Evolutionary conservation across 371 early-diverging fungal species (phyloP).

Genomic region (Zychaea mexicana): DNA sequence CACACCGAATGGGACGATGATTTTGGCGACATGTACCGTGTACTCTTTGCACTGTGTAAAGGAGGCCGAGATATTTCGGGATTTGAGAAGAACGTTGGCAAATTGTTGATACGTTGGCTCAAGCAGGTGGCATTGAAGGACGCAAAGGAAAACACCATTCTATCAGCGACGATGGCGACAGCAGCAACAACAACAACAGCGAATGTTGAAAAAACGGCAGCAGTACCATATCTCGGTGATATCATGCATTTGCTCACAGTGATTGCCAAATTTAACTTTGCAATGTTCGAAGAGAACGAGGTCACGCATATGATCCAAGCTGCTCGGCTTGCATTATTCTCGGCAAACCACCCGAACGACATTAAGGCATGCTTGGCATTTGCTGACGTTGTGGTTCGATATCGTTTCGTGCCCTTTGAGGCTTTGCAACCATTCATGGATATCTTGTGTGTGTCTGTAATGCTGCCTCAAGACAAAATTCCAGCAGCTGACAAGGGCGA

Average conservation of each 20-base stretch:
- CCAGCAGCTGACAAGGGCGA: slow-evolving; percentile 25
- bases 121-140: slow-evolving; percentile 32
- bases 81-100: slow-evolving; percentile 70
- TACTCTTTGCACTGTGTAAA: slow-evolving; percentile 61
- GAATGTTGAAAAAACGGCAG: too few species aligned
- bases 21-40: slow-evolving; percentile 57
- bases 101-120: slow-evolving; percentile 61
- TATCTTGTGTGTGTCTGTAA: slow-evolving; percentile 56
- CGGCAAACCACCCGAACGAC: slow-evolving; percentile 47
- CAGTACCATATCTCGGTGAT: slow-evolving; percentile 51
- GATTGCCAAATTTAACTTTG: slow-evolving; percentile 72
- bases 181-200: neutral
- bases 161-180: neutral
- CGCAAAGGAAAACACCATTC: neutral
- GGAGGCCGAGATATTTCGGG: slow-evolving; percentile 74
- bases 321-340: slow-evolving; percentile 50
- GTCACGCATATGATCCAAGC: slow-evolving; percentile 59
- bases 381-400: slow-evolving; percentile 72
- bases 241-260: slow-evolving; percentile 59
- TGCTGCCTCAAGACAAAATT: slow-evolving; percentile 26
- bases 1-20: slow-evolving; percentile 63
- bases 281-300: slow-evolving; percentile 63
- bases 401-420: slow-evolving; percentile 65
- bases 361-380: slow-evolving; percentile 60
- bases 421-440: slow-evolving; percentile 58